Base-by-base conservation (phyloP, 306 rosid species). In the Malus sieversii region DNA sequence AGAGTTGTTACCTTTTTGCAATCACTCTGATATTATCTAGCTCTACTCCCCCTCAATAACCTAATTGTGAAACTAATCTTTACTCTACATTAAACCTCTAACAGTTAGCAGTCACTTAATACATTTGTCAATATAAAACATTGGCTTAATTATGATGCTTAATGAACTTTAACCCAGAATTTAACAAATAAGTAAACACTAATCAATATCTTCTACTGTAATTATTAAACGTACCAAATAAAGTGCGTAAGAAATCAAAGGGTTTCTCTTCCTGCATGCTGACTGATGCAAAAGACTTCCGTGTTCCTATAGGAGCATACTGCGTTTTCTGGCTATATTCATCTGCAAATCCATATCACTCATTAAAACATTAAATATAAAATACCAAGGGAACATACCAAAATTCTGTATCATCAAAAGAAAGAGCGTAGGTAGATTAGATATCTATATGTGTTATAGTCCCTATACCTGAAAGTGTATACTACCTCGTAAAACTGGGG, bases 181-280 rank as follows among this genome's bases (percentile, higher is more conserved):
- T 29, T 25, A 58, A 65, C 25, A 45, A 3, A 30, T 60, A 22
- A 19, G 38, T 40, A 61, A 32, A 60, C 72, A 35, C 16, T 42
- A 53, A 33, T 27, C 15, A 53, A 32, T 32, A 61, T 42, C 60
- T 51, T 63, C 46, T 23, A 30, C 14, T 64, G 78, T 68, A 73
- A 42, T 65, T n/a, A 30, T 80, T 38, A 5, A 48, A 61, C 85
- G 23, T 87, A 89, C 98, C 98, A 74, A 94, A 78, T 33, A 94
- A 81, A 80, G 89, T 87, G 42, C 97, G 98, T 29, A 92, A 69
- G 87, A 94, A 92, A 74, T 92, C 92, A 78, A 94, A 92, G 16
- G 95, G 96, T 45, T 87, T 92, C 76, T 90, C 90, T 33, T 89
- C 89, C 81, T 88, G 89, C 72, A 77, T 80, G 83, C 80, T 86